Conservation (phyloP, 1,139 yeast species). For the Diutina scorzettiae region DNA sequence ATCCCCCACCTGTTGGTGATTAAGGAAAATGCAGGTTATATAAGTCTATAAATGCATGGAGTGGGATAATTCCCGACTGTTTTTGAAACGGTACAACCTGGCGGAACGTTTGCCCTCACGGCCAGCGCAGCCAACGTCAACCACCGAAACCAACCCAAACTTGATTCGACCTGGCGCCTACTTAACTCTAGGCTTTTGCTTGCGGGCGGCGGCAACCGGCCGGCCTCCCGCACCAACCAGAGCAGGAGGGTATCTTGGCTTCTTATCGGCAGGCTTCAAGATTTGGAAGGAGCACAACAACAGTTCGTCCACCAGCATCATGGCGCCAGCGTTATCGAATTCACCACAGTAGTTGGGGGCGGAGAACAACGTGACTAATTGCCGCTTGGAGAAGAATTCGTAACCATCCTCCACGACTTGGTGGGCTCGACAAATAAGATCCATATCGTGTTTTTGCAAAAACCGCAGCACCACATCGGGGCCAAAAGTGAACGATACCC, state of each 20-base stretch:
- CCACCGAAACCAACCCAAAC: conserved; percentile 5
- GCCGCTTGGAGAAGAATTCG: conserved; percentile 6
- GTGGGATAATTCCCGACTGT: background rate
- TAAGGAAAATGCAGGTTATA: conserved; percentile 3
- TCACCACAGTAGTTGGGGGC: conserved; percentile 29
- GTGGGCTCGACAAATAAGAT: conserved; percentile 94
- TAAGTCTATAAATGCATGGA: conserved; percentile 4
- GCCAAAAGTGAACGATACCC: conserved; percentile 94
- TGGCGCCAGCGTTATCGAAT: conserved; percentile 6
- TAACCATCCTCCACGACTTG: conserved; percentile 95
- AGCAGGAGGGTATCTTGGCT: conserved; percentile 53
- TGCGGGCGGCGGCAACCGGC: conserved; percentile 59
- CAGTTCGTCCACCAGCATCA: conserved; percentile 19
- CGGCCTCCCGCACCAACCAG: conserved; percentile 40
- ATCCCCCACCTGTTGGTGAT: background rate
- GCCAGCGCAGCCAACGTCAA: conserved; percentile 6
- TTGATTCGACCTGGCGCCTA: conserved; percentile 11
- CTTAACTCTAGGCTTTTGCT: conserved; percentile 53
- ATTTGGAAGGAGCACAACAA: conserved; percentile 95
- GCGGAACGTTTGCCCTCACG: background rate
- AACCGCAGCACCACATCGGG: conserved; percentile 94
- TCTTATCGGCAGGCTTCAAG: conserved; percentile 94
- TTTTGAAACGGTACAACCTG: background rate
- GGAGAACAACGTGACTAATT: conserved; percentile 4
- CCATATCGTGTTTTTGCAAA: conserved; percentile 93